Base-by-base conservation (phyloP, 2,329 filamentous ascomycete genomes). In the Fusarium burgessii region DNA sequence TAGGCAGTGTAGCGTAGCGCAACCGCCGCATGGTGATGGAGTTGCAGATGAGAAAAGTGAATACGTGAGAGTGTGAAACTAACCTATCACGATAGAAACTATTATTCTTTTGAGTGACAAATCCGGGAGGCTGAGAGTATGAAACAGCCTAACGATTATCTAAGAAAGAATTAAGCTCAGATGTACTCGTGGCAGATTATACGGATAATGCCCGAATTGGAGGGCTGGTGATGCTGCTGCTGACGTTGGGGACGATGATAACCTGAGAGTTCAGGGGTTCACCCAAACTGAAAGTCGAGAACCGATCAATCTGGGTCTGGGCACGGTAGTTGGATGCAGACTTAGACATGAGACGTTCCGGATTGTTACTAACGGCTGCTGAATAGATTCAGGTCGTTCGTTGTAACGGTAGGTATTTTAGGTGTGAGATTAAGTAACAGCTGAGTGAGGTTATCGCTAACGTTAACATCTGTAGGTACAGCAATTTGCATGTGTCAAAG, bases 161-260 rank as follows among this genome's bases (percentile, higher is more conserved):
- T 47, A 50, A 61, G 54, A 55, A 49, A 49, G 25, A 58, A 62
- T 74, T 51, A 70, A 58, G 20, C 38, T 36, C 45, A 40, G 20
- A 27, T 17, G 55, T 33, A 23, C 32, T 55, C 20, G 41, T 43
- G 35, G 40, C 35, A 33, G 45, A 33, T 51, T 54, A 66, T 57
- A 62, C 71, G 73, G 73, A 75, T 73, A 59, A 52, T 66, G 73
- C 40, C 73, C 73, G 73, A 75, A 51, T 49, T 62, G 56, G 62
- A 71, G 60, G 57, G 60, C 29, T 65, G 51, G 17, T 41, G 66
- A 47, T 70, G 56, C 12, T 33, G 58, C 35, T 49, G 58, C 17
- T 63, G 54, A 29, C 58, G 68, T 38, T 63, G 56, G 43, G 43
- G 49, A 49, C 38, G 63, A 51, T 41, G 47, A 66, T 66, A 56